phyloP scores from a whole-genome alignment of 768 basidiomycete genomes.

The Suillus decipiens region DNA sequence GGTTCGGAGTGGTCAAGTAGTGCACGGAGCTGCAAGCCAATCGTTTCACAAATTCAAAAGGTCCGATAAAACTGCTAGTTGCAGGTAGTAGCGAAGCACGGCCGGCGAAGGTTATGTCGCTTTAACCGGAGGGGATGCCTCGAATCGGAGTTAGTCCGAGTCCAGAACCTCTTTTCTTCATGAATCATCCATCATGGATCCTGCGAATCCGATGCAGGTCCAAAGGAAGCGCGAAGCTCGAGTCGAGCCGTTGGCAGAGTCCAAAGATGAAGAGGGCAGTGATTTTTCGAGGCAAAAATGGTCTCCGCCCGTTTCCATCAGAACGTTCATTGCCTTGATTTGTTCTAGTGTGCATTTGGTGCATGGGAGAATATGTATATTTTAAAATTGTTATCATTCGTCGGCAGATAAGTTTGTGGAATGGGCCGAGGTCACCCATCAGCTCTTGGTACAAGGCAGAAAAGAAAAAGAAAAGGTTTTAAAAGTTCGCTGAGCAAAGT shows the following conservation, averaged over 20 bases:
- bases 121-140: not conserved
- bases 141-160: conserved; percentile 1
- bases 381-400: conserved; percentile 12
- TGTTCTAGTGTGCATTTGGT: conserved; percentile 17
- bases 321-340: conserved; percentile 30
- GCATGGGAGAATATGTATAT: conserved; percentile 4
- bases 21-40: not conserved
- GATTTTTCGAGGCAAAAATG: conserved; percentile 8
- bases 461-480: too few relatives aligned
- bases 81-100: not conserved
- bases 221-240: conserved; percentile 6
- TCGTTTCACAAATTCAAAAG: not conserved
- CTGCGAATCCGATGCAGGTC: conserved; percentile 7
- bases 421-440: too few relatives aligned
- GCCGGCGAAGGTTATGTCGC: not conserved
- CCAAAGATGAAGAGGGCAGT: conserved; percentile 12
- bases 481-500: conserved; percentile 15
- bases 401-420: not conserved
- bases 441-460: conserved; percentile 11
- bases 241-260: not conserved
- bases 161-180: conserved; percentile 1
- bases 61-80: not conserved
- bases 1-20: not conserved
- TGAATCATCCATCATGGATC: not conserved
- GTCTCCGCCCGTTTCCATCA: conserved; percentile 30